phyloP scores from a whole-genome alignment of 2,329 filamentous ascomycete genomes.

The Esteya vermicola region DNA sequence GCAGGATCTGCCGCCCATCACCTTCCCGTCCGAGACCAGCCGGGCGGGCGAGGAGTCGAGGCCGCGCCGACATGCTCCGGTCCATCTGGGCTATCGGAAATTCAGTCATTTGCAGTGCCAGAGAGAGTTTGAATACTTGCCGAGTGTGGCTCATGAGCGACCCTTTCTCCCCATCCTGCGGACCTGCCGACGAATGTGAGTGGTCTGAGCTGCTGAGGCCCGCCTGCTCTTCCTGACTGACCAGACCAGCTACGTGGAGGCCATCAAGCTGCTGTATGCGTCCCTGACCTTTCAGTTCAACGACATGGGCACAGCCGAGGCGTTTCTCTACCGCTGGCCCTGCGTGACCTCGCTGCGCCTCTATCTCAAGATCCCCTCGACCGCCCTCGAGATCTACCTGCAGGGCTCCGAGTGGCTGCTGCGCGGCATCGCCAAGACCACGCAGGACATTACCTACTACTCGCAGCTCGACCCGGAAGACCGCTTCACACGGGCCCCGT shows the following conservation, averaged over 20 bases:
- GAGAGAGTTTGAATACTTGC: neutral
- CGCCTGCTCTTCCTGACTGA: constrained; percentile 6
- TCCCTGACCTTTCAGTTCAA: constrained; percentile 17
- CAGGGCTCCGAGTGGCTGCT: neutral
- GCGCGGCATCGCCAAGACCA: neutral
- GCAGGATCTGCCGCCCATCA: too few relatives aligned
- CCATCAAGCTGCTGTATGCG: constrained; percentile 12
- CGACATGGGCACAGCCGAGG: constrained; percentile 11
- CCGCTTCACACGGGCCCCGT: too few relatives aligned
- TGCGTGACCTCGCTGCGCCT: constrained; percentile 13
- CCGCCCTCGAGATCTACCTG: constrained; percentile 16
- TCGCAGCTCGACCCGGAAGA: too few relatives aligned
- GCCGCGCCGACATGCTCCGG: neutral
- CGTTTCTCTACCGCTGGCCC: constrained; percentile 13
- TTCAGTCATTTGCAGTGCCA: neutral
- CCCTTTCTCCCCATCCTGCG: constrained; percentile 1
- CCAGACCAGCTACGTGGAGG: constrained; percentile 17
- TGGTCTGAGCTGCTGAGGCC: neutral
- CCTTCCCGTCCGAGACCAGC: neutral
- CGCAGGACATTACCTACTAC: too few relatives aligned
- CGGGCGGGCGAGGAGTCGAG: neutral
- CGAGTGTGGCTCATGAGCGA: neutral
- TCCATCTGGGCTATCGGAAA: neutral
- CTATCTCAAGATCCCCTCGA: constrained; percentile 12
- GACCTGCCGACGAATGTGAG: constrained; percentile 16